Percentiles rank a stretch among this genome's conserved stretches.
Evolutionary conservation across 1,284 basidiomycete genomes (phyloP).

Genomic region (Sporisorium exsertum): DNA sequence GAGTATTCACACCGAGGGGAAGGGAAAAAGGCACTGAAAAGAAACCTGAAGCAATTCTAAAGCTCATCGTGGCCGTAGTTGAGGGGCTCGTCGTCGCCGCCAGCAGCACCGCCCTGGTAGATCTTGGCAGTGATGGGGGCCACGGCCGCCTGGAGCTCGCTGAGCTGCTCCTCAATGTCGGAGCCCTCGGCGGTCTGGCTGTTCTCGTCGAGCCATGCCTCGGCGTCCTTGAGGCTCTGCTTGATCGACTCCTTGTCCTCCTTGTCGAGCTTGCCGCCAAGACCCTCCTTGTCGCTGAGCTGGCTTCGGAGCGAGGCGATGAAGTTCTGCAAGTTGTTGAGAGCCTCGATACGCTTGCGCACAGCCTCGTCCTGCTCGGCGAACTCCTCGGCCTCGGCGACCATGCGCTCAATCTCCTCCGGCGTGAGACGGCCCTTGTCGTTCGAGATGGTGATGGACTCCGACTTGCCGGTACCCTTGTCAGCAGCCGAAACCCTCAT

Average conservation of each 20-base stretch:
- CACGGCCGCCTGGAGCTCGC: conserved; percentile 67
- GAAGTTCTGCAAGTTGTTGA: conserved; percentile 68
- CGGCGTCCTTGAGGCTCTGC: conserved; percentile 67
- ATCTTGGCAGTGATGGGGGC: conserved; percentile 69
- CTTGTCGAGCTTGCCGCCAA: conserved; percentile 69
- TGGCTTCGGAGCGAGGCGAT: conserved; percentile 65
- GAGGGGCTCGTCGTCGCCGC: conserved; percentile 63
- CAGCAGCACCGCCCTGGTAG: conserved; percentile 57
- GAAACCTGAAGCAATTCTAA: conserved; percentile 25
- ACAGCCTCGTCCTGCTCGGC: conserved; percentile 68
- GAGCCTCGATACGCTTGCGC: conserved; percentile 66
- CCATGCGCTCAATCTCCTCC: conserved; percentile 69
- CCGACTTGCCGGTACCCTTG: conserved; percentile 68
- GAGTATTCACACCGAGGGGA: conserved; percentile 1
- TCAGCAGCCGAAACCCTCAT: conserved; percentile 68
- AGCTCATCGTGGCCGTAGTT: conserved; percentile 69
- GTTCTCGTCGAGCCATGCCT: conserved; percentile 69
- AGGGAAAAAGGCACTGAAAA: background rate
- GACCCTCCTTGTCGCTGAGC: conserved; percentile 68
- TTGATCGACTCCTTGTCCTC: conserved; percentile 68
- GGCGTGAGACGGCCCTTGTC: conserved; percentile 67
- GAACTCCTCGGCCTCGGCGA: conserved; percentile 68
- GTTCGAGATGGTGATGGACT: conserved; percentile 68
- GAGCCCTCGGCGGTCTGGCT: conserved; percentile 63
- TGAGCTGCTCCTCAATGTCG: conserved; percentile 69